Evolutionary conservation across 2,329 filamentous ascomycete species (phyloP), one percentile per base, ranked within the genome.

Genomic region (Biscogniauxia sp.): DNA sequence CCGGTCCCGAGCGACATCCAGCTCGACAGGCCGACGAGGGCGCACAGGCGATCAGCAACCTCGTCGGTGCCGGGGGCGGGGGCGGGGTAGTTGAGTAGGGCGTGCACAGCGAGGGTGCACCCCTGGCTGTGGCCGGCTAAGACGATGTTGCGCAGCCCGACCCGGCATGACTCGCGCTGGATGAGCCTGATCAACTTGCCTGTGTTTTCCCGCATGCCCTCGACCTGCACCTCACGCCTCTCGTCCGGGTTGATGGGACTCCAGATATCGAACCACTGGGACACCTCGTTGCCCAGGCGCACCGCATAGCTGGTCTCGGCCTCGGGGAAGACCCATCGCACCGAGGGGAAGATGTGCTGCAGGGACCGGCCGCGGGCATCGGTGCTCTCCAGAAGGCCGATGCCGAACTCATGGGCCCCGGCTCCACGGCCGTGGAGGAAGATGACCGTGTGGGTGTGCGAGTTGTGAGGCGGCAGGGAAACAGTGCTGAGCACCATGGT

Each of bases 201-300:
- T 0, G 78, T 72, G 58, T 73, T 76, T 6, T 79, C 75, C 41
- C 64, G 67, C 7, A 84, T 66, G 0, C 80, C 80, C 0, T 69
- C 64, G 0, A 68, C 64, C 64, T 82, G 79, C 1, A 79, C 61
- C 1, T 80, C 76, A 56, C 81, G 78, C 6, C 70, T 67, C 20
- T 77, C 69, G 1, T 72, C 56, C 7, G 79, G 77, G 57, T 79
- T 67, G 17, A 68, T 62, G 0, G 76, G 69, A 54, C 78, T 77
- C 72, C 74, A 80, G 20, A 82, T 75, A 63, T 84, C 81, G 67
- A 84, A 84, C 82, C 81, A 84, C 65, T 82, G 79, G 8, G 75
- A 72, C 54, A 65, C 59, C 7, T 68, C 62, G 15, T 72, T 67
- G 51, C 67, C 60, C 51, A 67, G 57, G 54, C 65, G 56, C 56